Conservation (phyloP, 2,329 filamentous ascomycete genomes). For the Blastomyces parvus region DNA sequence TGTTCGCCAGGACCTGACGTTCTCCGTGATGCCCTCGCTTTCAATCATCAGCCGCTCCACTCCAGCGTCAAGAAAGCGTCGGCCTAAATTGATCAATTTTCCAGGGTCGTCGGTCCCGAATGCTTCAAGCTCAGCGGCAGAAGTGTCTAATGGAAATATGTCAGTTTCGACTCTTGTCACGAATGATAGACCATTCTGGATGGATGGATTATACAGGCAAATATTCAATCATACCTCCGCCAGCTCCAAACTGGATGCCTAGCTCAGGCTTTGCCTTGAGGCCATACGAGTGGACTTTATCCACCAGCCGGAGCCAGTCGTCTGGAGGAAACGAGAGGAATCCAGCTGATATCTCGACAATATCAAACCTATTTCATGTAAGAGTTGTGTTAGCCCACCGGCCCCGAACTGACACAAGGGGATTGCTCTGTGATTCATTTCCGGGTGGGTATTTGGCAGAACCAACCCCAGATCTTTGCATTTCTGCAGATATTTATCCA, state of each 20-base stretch:
- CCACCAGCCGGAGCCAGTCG: conserved; percentile 45
- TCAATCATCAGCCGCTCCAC: conserved; percentile 51
- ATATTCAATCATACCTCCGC: conserved; percentile 29
- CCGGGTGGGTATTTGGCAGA: background rate
- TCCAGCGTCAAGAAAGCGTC: conserved; percentile 42
- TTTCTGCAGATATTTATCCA: conserved; percentile 45
- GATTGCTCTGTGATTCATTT: no score
- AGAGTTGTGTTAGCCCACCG: no score
- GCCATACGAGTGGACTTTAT: conserved; percentile 40
- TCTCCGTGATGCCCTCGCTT: conserved; percentile 52
- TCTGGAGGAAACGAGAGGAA: conserved; percentile 47
- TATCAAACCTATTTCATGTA: conserved; percentile 38
- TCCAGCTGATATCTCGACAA: conserved; percentile 45
- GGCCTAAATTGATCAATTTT: conserved; percentile 43
- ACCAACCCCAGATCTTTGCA: conserved; percentile 43
- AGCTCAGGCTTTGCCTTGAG: conserved; percentile 47
- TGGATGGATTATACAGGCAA: background rate
- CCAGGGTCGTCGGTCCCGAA: conserved; percentile 43
- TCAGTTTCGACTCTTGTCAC: background rate
- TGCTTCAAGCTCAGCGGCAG: conserved; percentile 38
- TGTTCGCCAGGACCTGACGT: conserved; percentile 45
- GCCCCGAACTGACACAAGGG: no score
- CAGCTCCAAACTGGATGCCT: conserved; percentile 50
- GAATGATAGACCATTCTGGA: background rate
- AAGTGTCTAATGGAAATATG: conserved; percentile 31